A percentile compares a stretch with the other conserved stretches of the same genome.
phyloP scores from a whole-genome alignment of 257 asterid species.

The Verbascum thapsus region DNA sequence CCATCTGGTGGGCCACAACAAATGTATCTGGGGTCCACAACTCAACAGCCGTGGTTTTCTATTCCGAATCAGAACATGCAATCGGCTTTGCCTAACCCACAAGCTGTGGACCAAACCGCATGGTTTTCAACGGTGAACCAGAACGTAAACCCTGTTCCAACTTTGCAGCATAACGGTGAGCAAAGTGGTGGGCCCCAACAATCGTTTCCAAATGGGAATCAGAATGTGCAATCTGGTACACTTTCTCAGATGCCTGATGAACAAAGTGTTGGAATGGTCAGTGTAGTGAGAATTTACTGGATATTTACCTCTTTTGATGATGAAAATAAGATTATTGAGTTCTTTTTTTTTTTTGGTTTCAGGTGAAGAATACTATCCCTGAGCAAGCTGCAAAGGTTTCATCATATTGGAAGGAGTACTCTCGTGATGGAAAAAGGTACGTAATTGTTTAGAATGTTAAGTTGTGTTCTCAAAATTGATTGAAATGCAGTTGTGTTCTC shows the following conservation, averaged over 20 bases:
- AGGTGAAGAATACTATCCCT: constrained; percentile 51
- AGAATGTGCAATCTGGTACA: constrained; percentile 46
- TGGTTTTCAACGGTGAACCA: constrained; percentile 48
- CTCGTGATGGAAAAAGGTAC: constrained; percentile 75
- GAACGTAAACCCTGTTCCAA: constrained; percentile 47
- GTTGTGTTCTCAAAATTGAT: constrained; percentile 1
- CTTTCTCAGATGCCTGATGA: constrained; percentile 50
- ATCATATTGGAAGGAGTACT: constrained; percentile 67
- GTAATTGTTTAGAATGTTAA: constrained; percentile 26
- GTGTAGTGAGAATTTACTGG: constrained; percentile 40
- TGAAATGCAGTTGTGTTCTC: constrained; percentile 5
- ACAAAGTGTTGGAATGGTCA: constrained; percentile 37
- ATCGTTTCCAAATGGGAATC: constrained; percentile 40
- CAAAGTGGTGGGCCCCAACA: constrained; percentile 39
- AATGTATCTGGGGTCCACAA: constrained; percentile 50
- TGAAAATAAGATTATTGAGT: constrained; percentile 9
- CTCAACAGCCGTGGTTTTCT: constrained; percentile 68
- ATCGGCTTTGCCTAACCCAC: constrained; percentile 48
- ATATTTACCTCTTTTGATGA: constrained; percentile 24
- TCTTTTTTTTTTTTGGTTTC: constrained; percentile 29
- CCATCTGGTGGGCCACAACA: constrained; percentile 58
- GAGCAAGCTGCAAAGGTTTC: constrained; percentile 38
- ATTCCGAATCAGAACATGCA: constrained; percentile 59
- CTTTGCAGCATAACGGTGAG: constrained; percentile 52
- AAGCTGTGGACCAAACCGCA: constrained; percentile 40